These are phyloP conservation scores for Persicaria maculosa DNA, from an alignment of 148 eudicot genomes.

Conservation along the genomic window DNA sequence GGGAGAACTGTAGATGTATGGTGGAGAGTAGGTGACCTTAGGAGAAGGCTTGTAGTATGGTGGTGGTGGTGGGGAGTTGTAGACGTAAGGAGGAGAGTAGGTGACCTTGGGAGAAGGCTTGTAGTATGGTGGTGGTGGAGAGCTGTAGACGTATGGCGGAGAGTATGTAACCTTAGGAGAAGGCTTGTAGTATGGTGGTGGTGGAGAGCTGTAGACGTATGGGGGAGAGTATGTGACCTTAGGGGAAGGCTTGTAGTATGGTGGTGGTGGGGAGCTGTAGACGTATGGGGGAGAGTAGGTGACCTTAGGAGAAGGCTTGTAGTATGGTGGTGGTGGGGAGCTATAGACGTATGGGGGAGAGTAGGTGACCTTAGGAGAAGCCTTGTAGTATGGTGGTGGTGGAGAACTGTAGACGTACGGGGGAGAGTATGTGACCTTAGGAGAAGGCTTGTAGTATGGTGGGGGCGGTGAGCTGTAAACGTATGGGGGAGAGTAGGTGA, in stretches of 20 bases:
- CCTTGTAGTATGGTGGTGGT: slow-evolving; percentile 1
- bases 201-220: slow-evolving; percentile 1
- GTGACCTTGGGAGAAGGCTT: neutral
- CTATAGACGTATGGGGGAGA: neutral
- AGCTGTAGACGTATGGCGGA: neutral
- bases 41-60: slow-evolving; percentile 1
- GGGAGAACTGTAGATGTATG: neutral
- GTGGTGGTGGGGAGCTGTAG: neutral
- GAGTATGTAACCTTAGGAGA: neutral
- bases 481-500: neutral
- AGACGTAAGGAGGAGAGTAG: neutral
- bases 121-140: neutral
- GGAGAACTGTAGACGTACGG: neutral
- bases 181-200: neutral
- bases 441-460: neutral
- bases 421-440: neutral
- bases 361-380: neutral
- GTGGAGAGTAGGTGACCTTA: neutral
- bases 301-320: neutral
- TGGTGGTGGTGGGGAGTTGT: slow-evolving; percentile 8
- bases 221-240: neutral
- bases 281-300: neutral
- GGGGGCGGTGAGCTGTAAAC: neutral
- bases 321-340: neutral
- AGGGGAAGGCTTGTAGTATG: neutral